Base-by-base conservation (phyloP, 2,329 filamentous ascomycete genomes). In the Paraphaeosphaeria sporulosa region DNA sequence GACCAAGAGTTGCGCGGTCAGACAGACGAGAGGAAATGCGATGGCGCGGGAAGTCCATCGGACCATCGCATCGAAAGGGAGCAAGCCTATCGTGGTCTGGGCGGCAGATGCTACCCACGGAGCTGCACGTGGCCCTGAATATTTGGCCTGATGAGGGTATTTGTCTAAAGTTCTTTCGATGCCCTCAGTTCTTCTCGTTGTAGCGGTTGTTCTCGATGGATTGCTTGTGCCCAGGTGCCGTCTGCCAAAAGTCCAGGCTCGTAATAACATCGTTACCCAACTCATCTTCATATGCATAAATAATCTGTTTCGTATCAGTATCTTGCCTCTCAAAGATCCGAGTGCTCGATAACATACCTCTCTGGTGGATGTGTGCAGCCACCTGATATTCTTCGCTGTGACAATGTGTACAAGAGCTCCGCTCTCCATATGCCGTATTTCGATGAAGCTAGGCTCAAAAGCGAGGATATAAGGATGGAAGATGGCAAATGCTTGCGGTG, bases 241-340 rank as follows among this genome's bases (percentile, higher is more conserved):
- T 63, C 59, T 77, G 75, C 94, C 94, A 99, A 83, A 99, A 99
- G 81, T 99, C 95, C 75, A 99, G 87, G 64, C 93, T 93, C 70
- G 95, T 93, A 64, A 99, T 91, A 55, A 97, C 89, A 75, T 99
- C 95, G 75, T 96, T 92, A 68, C 95, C 94, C 66, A 88, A 84
- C 77, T 99, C 95, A 73, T 98, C 94, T 82, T 99, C 95, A 77
- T 97, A 97, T 51, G 95, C 94, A 80, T 97, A 98, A 55, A 99
- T 81, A 70, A 99, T 98, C 95, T 99, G 72, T 1, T 23, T 17
- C 27, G 12, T 23, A 55, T 75, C 65, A 74, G 63, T 48, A 32
- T 12, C n/a, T 30, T n/a, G 38, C 17, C 38, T 23, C 30, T 5
- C 15, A 32, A 32, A n/a, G 15, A 13, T 23, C 10, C 21, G 19